A percentile compares a stretch with the other conserved stretches of the same genome.
These are phyloP conservation scores for Coemansia sp. DNA, from an alignment of 192 early-diverging fungal species.

Conservation along the genomic window DNA sequence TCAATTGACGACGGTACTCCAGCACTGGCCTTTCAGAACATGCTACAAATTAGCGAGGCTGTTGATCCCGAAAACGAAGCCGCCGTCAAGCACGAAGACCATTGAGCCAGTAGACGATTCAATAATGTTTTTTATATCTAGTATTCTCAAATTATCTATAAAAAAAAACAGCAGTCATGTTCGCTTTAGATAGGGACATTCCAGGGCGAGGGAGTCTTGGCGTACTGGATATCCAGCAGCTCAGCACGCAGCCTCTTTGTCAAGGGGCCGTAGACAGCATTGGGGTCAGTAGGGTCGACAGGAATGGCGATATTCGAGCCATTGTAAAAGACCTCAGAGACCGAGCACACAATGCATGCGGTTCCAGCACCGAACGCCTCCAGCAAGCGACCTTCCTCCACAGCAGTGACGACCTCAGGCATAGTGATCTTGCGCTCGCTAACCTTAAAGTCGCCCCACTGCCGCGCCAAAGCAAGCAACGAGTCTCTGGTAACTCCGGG, in stretches of 20 bases:
- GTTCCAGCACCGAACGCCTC: constrained; percentile 99
- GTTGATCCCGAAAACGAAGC: not conserved
- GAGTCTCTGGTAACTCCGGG: constrained; percentile 97
- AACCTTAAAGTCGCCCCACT: constrained; percentile 93
- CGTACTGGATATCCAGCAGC: constrained; percentile 96
- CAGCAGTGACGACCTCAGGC: constrained; percentile 74
- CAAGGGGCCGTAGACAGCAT: constrained; percentile 82
- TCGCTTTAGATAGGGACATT: constrained; percentile 26
- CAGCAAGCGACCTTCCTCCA: constrained; percentile 74
- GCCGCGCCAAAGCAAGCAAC: constrained; percentile 75
- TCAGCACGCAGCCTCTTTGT: constrained; percentile 81
- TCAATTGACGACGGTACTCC: not conserved
- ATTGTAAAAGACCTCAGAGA: constrained; percentile 82
- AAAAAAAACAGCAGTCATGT: not conserved
- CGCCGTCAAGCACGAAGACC: not conserved
- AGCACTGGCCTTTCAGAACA: not conserved
- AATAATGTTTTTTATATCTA: not conserved
- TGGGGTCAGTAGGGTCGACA: constrained; percentile 85
- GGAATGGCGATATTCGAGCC: constrained; percentile 77
- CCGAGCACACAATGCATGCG: constrained; percentile 92
- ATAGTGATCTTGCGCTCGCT: constrained; percentile 84
- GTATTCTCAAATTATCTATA: not conserved
- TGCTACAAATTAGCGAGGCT: not conserved
- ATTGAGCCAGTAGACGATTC: not conserved
- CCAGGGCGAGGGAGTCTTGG: constrained; percentile 61